Conservation (phyloP, 169 alveolate species). For the Cryptosporidium baileyi region DNA sequence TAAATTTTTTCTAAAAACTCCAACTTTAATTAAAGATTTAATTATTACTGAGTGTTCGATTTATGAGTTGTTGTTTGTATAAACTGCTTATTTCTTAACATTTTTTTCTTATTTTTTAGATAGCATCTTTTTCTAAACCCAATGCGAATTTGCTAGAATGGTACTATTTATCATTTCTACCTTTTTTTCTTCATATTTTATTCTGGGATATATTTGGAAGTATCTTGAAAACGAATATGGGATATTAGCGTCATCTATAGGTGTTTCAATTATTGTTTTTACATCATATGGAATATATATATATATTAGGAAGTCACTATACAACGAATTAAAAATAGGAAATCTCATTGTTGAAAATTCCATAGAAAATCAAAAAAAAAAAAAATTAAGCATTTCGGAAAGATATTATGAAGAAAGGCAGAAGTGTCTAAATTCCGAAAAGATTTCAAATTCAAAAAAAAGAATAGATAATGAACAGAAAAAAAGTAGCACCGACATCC, state of each 20-base stretch:
- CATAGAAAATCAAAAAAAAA: background rate
- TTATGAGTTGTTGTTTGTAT: background rate
- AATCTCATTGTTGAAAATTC: background rate
- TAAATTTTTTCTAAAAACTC: too few relatives aligned
- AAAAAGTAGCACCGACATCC: background rate
- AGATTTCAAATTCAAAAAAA: background rate
- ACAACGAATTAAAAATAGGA: background rate
- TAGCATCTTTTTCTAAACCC: background rate
- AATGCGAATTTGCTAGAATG: background rate
- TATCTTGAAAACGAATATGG: constrained; percentile 33
- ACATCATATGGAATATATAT: constrained; percentile 44
- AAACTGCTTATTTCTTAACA: background rate
- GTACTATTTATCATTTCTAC: background rate
- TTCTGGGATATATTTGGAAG: constrained; percentile 34
- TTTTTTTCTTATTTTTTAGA: background rate
- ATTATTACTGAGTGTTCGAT: background rate
- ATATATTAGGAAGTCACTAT: constrained; percentile 29
- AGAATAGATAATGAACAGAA: background rate
- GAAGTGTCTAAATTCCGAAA: background rate
- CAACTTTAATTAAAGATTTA: too few relatives aligned
- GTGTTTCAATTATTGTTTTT: background rate
- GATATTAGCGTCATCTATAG: background rate
- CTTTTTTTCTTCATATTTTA: background rate
- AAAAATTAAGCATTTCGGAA: background rate
- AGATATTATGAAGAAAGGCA: constrained; percentile 22